Evolutionary conservation across 371 early-diverging fungal species (phyloP).

Genomic region (Mortierella sp.): DNA sequence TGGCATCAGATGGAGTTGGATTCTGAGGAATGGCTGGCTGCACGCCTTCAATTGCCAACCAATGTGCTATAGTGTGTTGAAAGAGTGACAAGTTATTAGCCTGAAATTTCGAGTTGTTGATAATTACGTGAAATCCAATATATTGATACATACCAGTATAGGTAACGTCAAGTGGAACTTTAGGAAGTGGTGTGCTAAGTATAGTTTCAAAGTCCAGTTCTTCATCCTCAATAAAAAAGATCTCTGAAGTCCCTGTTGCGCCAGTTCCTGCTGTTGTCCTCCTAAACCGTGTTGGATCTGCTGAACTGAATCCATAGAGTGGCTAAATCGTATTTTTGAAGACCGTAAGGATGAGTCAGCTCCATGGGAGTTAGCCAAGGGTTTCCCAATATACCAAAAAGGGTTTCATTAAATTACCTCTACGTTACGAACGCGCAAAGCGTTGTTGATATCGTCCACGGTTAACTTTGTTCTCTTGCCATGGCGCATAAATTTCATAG

Average conservation of each 20-base stretch:
- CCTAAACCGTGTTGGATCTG: conserved; percentile 82
- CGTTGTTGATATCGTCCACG: conserved; percentile 96
- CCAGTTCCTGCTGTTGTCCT: conserved; percentile 62
- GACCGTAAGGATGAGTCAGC: background rate
- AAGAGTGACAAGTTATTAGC: background rate
- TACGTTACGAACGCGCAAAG: conserved; percentile 95
- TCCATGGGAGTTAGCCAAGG: too few relatives aligned
- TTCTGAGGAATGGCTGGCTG: conserved; percentile 99
- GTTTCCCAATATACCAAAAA: background rate
- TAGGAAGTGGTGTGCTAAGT: conserved; percentile 93
- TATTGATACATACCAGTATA: conserved; percentile 72
- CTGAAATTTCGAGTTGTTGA: background rate
- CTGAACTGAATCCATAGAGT: conserved; percentile 93
- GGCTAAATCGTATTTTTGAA: conserved; percentile 67
- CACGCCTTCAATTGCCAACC: conserved; percentile 99
- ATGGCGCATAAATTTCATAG: conserved; percentile 98
- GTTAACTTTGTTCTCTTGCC: conserved; percentile 90
- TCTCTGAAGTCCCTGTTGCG: conserved; percentile 67
- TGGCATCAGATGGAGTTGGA: conserved; percentile 85
- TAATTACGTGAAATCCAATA: conserved; percentile 8
- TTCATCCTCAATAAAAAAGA: conserved; percentile 98
- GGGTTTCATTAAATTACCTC: conserved; percentile 70
- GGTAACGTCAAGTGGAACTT: conserved; percentile 90
- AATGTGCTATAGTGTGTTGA: conserved; percentile 76
- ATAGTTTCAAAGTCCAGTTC: conserved; percentile 96